A percentile compares a stretch with the other conserved stretches of the same genome.
Conservation (phyloP, 495 filamentous ascomycete genomes). For the Pyrenula aspistea region DNA sequence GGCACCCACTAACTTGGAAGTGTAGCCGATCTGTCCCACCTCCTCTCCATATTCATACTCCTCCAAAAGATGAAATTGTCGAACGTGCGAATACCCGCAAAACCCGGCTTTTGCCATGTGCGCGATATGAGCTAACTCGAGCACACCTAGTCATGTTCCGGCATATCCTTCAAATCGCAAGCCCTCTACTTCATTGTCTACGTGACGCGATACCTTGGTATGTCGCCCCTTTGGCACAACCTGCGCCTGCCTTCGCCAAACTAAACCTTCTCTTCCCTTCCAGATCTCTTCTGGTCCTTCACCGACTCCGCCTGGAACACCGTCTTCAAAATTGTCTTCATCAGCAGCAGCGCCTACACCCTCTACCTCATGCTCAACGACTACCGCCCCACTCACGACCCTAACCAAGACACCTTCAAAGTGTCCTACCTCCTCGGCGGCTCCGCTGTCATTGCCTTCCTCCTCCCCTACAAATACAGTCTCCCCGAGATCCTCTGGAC, state of each 20-base stretch:
- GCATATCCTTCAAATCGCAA: slow-evolving; percentile 97
- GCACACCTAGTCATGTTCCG: slow-evolving; percentile 69
- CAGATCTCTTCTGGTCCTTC: slow-evolving; percentile 84
- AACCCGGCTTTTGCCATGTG: not conserved
- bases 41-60: slow-evolving; percentile 87
- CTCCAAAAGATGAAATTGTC: slow-evolving; percentile 90
- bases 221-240: slow-evolving; percentile 10
- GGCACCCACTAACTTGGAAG: not conserved
- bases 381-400: slow-evolving; percentile 92
- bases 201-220: slow-evolving; percentile 80
- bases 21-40: slow-evolving; percentile 84
- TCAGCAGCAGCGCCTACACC: slow-evolving; percentile 77
- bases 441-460: slow-evolving; percentile 61
- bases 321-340: slow-evolving; percentile 91
- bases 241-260: not conserved
- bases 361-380: slow-evolving; percentile 94
- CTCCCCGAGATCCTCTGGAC: slow-evolving; percentile 77
- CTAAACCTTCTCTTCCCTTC: not conserved
- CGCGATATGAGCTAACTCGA: not conserved
- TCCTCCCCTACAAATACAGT: slow-evolving; percentile 76
- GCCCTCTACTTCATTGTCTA: slow-evolving; percentile 89
- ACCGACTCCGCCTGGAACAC: slow-evolving; percentile 75
- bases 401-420: slow-evolving; percentile 91
- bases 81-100: slow-evolving; percentile 44
- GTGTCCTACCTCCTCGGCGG: slow-evolving; percentile 81